Conservation (phyloP, 352 stramenopile species). For the Phytopythium montanum region DNA sequence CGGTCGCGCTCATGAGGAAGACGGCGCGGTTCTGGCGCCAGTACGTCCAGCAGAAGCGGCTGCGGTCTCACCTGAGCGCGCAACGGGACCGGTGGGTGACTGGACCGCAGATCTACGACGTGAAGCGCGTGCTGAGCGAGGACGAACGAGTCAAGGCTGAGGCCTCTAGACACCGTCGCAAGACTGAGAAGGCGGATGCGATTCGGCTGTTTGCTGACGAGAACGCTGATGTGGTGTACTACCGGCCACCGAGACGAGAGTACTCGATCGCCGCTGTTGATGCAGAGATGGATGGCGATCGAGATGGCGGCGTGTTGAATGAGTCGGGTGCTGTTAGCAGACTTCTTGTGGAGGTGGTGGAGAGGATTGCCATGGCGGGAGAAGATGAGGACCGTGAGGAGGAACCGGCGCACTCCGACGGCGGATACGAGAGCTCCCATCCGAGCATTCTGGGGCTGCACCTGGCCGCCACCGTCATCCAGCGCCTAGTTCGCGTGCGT, state of each 20-base stretch:
- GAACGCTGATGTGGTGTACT: background rate
- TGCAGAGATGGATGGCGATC: background rate
- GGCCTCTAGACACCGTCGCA: slow-evolving; percentile 5
- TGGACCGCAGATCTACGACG: slow-evolving; percentile 18
- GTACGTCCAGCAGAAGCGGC: slow-evolving; percentile 18
- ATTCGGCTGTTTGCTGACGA: slow-evolving; percentile 15
- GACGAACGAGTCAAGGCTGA: slow-evolving; percentile 10
- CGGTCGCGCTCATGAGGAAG: slow-evolving; percentile 44
- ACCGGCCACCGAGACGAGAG: background rate
- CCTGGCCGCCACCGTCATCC: slow-evolving; percentile 33
- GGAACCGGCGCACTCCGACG: background rate
- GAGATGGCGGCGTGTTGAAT: background rate
- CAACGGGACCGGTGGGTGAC: slow-evolving; percentile 8
- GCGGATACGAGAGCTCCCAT: background rate
- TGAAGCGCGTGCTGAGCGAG: slow-evolving; percentile 23
- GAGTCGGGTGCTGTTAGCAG: background rate
- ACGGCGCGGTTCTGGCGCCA: slow-evolving; percentile 38
- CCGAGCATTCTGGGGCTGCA: slow-evolving; percentile 18
- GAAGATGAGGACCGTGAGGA: background rate
- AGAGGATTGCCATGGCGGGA: background rate
- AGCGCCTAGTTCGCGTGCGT: slow-evolving; percentile 14
- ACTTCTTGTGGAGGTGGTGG: background rate
- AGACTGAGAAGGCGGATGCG: slow-evolving; percentile 14
- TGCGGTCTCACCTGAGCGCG: slow-evolving; percentile 11
- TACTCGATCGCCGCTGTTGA: background rate